A percentile compares a stretch with the other conserved stretches of the same genome.
Conservation (phyloP, 768 basidiomycete genomes). For the Lactarius sp. region DNA sequence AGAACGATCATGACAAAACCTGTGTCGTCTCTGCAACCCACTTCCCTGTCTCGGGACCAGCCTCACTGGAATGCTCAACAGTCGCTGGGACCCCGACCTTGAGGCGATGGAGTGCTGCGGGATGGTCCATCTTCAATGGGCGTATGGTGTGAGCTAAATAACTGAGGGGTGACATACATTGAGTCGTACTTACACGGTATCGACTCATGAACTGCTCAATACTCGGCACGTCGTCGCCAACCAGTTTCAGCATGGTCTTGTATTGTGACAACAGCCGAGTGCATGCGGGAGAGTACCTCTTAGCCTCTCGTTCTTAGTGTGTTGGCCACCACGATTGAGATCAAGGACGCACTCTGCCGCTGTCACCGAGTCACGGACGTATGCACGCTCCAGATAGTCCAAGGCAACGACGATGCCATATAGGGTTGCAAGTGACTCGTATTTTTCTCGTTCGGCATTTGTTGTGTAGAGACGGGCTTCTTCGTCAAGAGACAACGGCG, state of each 20-base stretch:
- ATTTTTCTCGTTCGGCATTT: slow-evolving; percentile 85
- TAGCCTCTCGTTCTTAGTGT: slow-evolving; percentile 33
- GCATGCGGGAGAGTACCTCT: slow-evolving; percentile 96
- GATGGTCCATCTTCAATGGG: slow-evolving; percentile 75
- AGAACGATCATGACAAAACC: slow-evolving; percentile 39
- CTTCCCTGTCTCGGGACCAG: slow-evolving; percentile 89
- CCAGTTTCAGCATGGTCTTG: slow-evolving; percentile 95
- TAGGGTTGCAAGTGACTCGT: slow-evolving; percentile 81
- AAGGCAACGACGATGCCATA: slow-evolving; percentile 89
- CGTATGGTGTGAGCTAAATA: neutral
- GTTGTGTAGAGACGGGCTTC: slow-evolving; percentile 85
- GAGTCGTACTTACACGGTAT: slow-evolving; percentile 46
- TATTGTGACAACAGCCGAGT: slow-evolving; percentile 92
- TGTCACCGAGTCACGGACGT: slow-evolving; percentile 88
- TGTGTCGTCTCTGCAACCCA: slow-evolving; percentile 98
- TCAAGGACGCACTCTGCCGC: slow-evolving; percentile 72
- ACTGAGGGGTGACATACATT: neutral
- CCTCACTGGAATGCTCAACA: slow-evolving; percentile 91
- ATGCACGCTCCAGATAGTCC: slow-evolving; percentile 93
- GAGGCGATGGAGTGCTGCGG: slow-evolving; percentile 86
- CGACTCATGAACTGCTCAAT: slow-evolving; percentile 90
- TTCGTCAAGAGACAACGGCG: slow-evolving; percentile 69
- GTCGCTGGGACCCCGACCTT: slow-evolving; percentile 95
- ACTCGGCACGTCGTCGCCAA: slow-evolving; percentile 78
- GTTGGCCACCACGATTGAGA: slow-evolving; percentile 16